Percentiles rank a stretch among this genome's conserved stretches.
These are phyloP conservation scores for Rhizomucor pusillus DNA, from an alignment of 371 early-diverging fungal genomes.

Conservation along the genomic window DNA sequence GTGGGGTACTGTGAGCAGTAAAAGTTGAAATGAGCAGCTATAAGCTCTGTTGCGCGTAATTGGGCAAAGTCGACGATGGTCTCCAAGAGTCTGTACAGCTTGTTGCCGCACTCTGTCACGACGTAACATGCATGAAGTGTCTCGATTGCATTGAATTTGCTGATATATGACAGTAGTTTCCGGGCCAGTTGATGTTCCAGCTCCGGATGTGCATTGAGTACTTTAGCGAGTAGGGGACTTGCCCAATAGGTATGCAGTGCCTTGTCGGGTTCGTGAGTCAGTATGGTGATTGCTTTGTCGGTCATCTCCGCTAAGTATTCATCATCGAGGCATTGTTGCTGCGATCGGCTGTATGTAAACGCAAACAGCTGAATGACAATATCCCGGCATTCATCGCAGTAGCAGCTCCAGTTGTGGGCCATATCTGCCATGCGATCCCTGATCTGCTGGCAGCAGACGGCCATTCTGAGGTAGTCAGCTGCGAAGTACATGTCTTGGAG, in stretches of 20 bases:
- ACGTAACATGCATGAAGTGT: slow-evolving; percentile 17
- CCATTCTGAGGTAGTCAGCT: slow-evolving; percentile 26
- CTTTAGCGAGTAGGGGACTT: slow-evolving; percentile 1
- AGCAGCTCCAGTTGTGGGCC: slow-evolving; percentile 20
- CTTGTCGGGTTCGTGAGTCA: slow-evolving; percentile 15
- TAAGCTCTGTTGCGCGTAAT: slow-evolving; percentile 21
- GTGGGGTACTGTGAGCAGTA: slow-evolving; percentile 39
- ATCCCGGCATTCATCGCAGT: slow-evolving; percentile 14
- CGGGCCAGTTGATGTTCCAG: slow-evolving; percentile 2
- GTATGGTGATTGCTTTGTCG: background rate
- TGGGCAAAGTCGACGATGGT: slow-evolving; percentile 24
- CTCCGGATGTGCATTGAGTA: slow-evolving; percentile 2
- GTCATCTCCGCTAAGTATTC: slow-evolving; percentile 4
- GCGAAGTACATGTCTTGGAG: slow-evolving; percentile 18
- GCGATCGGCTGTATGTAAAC: slow-evolving; percentile 4
- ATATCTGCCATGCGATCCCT: slow-evolving; percentile 5
- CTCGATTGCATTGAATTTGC: slow-evolving; percentile 18
- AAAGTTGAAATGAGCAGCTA: slow-evolving; percentile 32
- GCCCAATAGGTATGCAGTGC: slow-evolving; percentile 10
- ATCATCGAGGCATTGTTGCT: slow-evolving; percentile 1
- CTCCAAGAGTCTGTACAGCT: slow-evolving; percentile 19
- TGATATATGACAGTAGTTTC: slow-evolving; percentile 6
- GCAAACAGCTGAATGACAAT: slow-evolving; percentile 8
- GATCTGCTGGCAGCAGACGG: slow-evolving; percentile 7
- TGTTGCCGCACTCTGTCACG: slow-evolving; percentile 8